Conservation (phyloP, 768 basidiomycete genomes). For the Termitomyces sp. region DNA sequence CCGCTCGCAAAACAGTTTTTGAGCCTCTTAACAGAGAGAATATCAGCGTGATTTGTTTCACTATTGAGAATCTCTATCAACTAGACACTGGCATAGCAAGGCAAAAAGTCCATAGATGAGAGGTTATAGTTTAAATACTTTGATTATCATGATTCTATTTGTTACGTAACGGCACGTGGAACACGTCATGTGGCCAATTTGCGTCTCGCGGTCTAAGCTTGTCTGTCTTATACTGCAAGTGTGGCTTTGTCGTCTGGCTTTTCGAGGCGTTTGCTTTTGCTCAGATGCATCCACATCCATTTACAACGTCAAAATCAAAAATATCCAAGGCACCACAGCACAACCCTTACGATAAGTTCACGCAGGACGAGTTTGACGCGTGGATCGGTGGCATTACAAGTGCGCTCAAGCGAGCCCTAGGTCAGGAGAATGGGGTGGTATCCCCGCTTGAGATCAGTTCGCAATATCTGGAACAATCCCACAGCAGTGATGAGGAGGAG, state of each 20-base stretch:
- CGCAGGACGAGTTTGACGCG: constrained; percentile 63
- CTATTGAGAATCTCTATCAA: too few species aligned
- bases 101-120: too few species aligned
- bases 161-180: constrained; percentile 7
- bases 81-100: too few species aligned
- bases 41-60: too few species aligned
- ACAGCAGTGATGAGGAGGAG: constrained; percentile 14
- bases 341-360: constrained; percentile 75
- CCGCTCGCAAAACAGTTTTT: too few species aligned
- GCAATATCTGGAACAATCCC: neutral
- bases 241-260: constrained; percentile 13
- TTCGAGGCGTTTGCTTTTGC: constrained; percentile 1
- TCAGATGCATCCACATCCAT: constrained; percentile 8
- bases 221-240: neutral
- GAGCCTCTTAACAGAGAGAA: too few species aligned
- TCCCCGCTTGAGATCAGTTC: constrained; percentile 12
- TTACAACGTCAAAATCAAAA: constrained; percentile 15
- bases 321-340: constrained; percentile 46
- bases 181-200: neutral
- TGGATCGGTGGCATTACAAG: constrained; percentile 66
- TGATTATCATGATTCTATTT: too few species aligned
- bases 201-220: neutral
- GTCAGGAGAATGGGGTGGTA: constrained; percentile 35
- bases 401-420: constrained; percentile 54
- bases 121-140: too few species aligned